Evolutionary conservation across 495 filamentous ascomycete genomes (phyloP).

Genomic region (Talaromyces liani): DNA sequence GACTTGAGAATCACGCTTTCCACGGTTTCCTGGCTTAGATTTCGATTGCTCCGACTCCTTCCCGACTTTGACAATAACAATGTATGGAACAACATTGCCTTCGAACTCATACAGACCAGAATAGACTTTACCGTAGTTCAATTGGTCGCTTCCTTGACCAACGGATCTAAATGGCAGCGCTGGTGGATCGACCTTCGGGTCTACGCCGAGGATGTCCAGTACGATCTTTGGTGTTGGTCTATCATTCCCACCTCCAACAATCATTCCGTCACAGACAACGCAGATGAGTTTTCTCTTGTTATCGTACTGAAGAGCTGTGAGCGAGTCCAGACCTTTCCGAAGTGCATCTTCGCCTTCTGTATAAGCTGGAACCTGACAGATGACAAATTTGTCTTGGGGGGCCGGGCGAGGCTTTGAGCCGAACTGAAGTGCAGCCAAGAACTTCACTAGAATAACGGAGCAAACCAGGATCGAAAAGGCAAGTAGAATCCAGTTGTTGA

Average conservation of each 20-base stretch:
- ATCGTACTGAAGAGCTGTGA: constrained; percentile 91
- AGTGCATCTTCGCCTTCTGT: constrained; percentile 95
- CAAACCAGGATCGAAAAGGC: constrained; percentile 78
- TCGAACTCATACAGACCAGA: constrained; percentile 97
- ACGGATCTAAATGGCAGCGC: constrained; percentile 88
- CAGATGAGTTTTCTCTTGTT: constrained; percentile 95
- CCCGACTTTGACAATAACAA: constrained; percentile 94
- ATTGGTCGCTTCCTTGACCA: constrained; percentile 81
- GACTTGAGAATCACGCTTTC: constrained; percentile 96
- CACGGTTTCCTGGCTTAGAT: constrained; percentile 92
- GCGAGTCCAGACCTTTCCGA: constrained; percentile 84
- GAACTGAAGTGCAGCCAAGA: constrained; percentile 88
- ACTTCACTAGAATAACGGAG: constrained; percentile 76
- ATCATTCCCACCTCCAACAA: constrained; percentile 93
- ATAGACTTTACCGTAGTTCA: constrained; percentile 98
- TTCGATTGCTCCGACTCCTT: constrained; percentile 92
- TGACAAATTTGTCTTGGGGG: constrained; percentile 96
- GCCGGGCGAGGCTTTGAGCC: constrained; percentile 84
- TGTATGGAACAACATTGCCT: constrained; percentile 93
- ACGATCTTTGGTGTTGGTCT: constrained; percentile 96
- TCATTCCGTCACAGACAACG: constrained; percentile 93
- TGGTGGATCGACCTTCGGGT: constrained; percentile 92
- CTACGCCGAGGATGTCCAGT: constrained; percentile 91
- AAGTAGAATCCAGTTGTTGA: constrained; percentile 88
- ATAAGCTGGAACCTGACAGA: constrained; percentile 95